Evolutionary conservation across 495 filamentous ascomycete genomes (phyloP), one percentile per base, ranked within the genome.

Genomic region (Aspergillus olivimuriae): DNA sequence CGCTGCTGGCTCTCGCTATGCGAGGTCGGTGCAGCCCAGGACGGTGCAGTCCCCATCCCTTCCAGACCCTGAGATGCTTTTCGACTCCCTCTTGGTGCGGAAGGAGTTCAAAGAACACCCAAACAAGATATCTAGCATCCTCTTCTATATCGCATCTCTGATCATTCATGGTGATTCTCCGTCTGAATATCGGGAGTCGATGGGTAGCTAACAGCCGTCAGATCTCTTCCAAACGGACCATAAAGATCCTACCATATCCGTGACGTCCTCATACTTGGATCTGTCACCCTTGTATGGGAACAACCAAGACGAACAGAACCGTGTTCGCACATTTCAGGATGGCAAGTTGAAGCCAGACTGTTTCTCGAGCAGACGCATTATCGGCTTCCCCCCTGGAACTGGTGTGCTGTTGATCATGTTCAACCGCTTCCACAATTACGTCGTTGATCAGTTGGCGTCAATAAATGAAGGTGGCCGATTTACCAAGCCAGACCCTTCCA

Each of bases 141-240:
- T 96, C 10, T 96, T 89, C 73, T 90, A 96, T 51, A 77, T 89
- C 57, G 89, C 88, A 5, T 86, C 81, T 12, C 87, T 94, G 43
- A 90, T 95, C 47, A 94, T 92, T 53, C 89, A 95, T 50, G 84
- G 81, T 72, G 58, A 26, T 66, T 47, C 18, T 16, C 14, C 8
- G 3, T 2, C 6, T 12, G 30, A 15, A 20, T 22, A 6, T 19
- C 5, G 32, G 5, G 28, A 18, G 32, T 15, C 34, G 30, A 28
- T 24, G 22, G 32, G 11, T 26, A 5, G 31, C 59, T 73, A 23
- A 70, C 40, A 21, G 23, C 4, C 1, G 15, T 11, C 15, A 18
- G 81, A 85, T 52, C 57, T 79, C 11, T 85, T 85, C 60, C 70
- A 80, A 44, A 85, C 81, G 0, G 72, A 80, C 48, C 76, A 73